A percentile compares a stretch with the other conserved stretches of the same genome.
phyloP scores from a whole-genome alignment of 306 rosid species.

The Quercus cerris region DNA sequence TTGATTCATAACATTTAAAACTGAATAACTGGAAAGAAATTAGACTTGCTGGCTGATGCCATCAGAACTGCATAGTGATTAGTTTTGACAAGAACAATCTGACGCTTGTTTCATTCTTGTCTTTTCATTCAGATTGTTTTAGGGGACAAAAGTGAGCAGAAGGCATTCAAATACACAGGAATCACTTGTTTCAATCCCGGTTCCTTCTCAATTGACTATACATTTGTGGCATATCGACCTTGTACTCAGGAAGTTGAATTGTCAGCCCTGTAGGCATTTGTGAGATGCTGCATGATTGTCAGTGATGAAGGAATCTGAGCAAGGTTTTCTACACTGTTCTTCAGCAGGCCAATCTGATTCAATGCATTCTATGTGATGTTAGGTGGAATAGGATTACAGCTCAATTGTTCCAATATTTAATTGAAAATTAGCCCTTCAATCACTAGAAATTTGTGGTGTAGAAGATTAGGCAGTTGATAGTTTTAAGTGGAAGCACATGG shows the following conservation, averaged over 20 bases:
- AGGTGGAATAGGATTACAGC: constrained; percentile 14
- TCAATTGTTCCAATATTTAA: constrained; percentile 2
- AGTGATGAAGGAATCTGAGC: constrained; percentile 8
- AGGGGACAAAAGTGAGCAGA: constrained; percentile 84
- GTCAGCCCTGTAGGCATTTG: constrained; percentile 55
- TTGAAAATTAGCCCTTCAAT: constrained; percentile 11
- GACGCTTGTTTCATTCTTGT: constrained; percentile 15
- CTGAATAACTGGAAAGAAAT: background rate
- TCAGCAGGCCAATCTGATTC: constrained; percentile 5
- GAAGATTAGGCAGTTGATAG: constrained; percentile 1
- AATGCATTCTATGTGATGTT: constrained; percentile 6
- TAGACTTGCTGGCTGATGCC: background rate
- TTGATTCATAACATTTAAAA: background rate
- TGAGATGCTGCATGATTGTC: background rate
- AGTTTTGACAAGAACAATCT: constrained; percentile 11
- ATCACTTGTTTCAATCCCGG: constrained; percentile 88
- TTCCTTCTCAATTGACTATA: constrained; percentile 73
- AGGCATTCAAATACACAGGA: constrained; percentile 91
- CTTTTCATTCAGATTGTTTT: constrained; percentile 62
- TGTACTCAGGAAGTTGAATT: constrained; percentile 86
- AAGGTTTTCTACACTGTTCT: background rate
- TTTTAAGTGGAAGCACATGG: background rate
- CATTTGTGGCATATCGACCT: constrained; percentile 85
- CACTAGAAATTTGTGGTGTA: constrained; percentile 31
- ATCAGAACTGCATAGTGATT: background rate